phyloP scores from a whole-genome alignment of 805 yeast genomes.

The Lachancea lanzarotensis region DNA sequence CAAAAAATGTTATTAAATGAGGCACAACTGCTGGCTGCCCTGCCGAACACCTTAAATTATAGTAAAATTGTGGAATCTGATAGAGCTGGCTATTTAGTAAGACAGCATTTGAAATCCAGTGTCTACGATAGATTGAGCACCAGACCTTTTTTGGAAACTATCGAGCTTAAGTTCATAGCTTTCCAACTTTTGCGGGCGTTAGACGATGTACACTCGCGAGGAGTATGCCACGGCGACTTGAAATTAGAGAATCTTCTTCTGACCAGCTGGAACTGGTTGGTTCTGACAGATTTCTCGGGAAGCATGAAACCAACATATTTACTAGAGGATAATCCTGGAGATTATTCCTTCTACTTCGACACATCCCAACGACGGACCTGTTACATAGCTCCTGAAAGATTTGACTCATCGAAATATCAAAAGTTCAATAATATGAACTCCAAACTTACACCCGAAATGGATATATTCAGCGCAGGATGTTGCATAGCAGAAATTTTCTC shows the following conservation, averaged over 20 bases:
- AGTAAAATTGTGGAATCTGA: conserved; percentile 75
- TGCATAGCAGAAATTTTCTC: conserved; percentile 81
- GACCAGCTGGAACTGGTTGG: conserved; percentile 83
- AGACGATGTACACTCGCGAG: conserved; percentile 53
- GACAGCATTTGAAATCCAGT: conserved; percentile 74
- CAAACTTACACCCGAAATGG: conserved; percentile 58
- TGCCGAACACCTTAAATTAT: conserved; percentile 66
- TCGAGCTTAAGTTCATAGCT: conserved; percentile 78
- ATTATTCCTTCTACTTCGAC: conserved; percentile 86
- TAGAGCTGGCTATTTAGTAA: conserved; percentile 81
- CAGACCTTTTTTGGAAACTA: conserved; percentile 75
- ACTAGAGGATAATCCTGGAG: conserved; percentile 92
- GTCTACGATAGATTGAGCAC: conserved; percentile 83
- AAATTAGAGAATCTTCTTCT: conserved; percentile 84
- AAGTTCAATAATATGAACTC: conserved; percentile 10
- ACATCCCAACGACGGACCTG: conserved; percentile 81
- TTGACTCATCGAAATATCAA: conserved; percentile 32
- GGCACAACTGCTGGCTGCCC: conserved; percentile 36
- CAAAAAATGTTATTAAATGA: conserved; percentile 34
- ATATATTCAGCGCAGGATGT: conserved; percentile 77
- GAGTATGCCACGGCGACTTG: conserved; percentile 80
- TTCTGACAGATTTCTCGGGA: conserved; percentile 75
- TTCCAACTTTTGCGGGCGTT: conserved; percentile 71
- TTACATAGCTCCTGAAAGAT: conserved; percentile 92
- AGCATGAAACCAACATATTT: conserved; percentile 70